These are phyloP conservation scores for Phytomonas sp. DNA, from an alignment of 208 protist genomes.

Conservation along the genomic window DNA sequence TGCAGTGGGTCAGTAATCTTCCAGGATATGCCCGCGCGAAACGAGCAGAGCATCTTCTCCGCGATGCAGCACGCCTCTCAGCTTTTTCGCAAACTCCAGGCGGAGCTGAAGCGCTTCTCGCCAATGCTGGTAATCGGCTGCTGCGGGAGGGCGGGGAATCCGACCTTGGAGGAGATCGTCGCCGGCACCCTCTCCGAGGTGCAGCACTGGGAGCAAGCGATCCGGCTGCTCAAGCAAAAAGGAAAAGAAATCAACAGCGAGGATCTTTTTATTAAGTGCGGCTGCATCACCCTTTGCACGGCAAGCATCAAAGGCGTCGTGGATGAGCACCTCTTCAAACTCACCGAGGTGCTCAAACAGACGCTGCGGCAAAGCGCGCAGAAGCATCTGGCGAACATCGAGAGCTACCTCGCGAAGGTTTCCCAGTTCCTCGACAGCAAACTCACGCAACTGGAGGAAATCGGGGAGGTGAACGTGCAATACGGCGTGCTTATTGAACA, in stretches of 20 bases:
- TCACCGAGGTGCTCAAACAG: conserved; percentile 81
- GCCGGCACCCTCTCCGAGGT: conserved; percentile 81
- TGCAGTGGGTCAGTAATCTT: conserved; percentile 68
- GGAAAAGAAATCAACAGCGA: conserved; percentile 92
- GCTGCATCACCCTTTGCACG: conserved; percentile 92
- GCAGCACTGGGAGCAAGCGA: conserved; percentile 94
- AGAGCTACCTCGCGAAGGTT: conserved; percentile 74
- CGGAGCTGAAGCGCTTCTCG: conserved; percentile 82
- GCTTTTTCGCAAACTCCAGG: conserved; percentile 85
- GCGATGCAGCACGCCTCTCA: conserved; percentile 90
- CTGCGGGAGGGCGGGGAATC: conserved; percentile 62
- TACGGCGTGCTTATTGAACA: conserved; percentile 79
- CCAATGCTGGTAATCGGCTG: conserved; percentile 89
- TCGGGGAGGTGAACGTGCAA: conserved; percentile 81
- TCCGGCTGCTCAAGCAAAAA: conserved; percentile 93
- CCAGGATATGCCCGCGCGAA: conserved; percentile 81
- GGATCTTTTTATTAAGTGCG: conserved; percentile 90
- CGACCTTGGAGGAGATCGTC: conserved; percentile 86
- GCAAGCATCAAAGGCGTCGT: conserved; percentile 89
- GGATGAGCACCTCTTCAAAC: conserved; percentile 88
- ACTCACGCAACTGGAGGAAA: conserved; percentile 92
- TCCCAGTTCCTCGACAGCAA: conserved; percentile 63
- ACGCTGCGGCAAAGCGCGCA: conserved; percentile 83
- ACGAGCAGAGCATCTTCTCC: conserved; percentile 77
- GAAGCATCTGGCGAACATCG: conserved; percentile 71